Evolutionary conservation across 2,329 filamentous ascomycete species (phyloP).

Genomic region (Macrophomina phaseolina): DNA sequence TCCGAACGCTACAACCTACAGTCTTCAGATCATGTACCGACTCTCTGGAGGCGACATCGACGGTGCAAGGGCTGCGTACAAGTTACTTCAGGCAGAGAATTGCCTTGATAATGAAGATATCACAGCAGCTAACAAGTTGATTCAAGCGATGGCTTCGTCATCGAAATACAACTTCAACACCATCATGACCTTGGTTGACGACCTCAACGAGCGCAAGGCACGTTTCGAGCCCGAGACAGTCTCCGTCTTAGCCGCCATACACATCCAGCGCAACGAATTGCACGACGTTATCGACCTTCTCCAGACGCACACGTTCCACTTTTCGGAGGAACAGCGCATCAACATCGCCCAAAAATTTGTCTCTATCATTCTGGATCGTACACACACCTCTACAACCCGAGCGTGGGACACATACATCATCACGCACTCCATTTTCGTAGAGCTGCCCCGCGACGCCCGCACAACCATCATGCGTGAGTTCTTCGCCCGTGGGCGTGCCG

Average conservation of each 20-base stretch:
- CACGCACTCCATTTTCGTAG: constrained; percentile 64
- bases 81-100: constrained; percentile 64
- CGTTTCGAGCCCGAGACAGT: constrained; percentile 77
- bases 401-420: constrained; percentile 67
- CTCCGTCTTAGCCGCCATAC: constrained; percentile 72
- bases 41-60: constrained; percentile 75
- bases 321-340: constrained; percentile 71
- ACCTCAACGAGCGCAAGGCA: constrained; percentile 71
- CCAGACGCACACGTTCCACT: constrained; percentile 73
- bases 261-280: constrained; percentile 76
- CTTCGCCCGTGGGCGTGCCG: constrained; percentile 75
- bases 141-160: constrained; percentile 69
- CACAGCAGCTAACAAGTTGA: constrained; percentile 71
- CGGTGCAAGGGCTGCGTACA: constrained; percentile 71
- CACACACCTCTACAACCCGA: constrained; percentile 67
- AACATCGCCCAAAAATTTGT: constrained; percentile 70
- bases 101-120: constrained; percentile 62
- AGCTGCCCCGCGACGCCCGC: constrained; percentile 68
- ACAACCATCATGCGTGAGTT: constrained; percentile 80
- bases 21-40: constrained; percentile 77
- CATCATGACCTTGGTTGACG: constrained; percentile 74
- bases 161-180: constrained; percentile 69
- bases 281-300: constrained; percentile 83
- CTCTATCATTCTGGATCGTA: constrained; percentile 68
- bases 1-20: constrained; percentile 72